A percentile compares a stretch with the other conserved stretches of the same genome.
Conservation (phyloP, 1,139 yeast species). For the Lodderomyces pseudojiufengensis region DNA sequence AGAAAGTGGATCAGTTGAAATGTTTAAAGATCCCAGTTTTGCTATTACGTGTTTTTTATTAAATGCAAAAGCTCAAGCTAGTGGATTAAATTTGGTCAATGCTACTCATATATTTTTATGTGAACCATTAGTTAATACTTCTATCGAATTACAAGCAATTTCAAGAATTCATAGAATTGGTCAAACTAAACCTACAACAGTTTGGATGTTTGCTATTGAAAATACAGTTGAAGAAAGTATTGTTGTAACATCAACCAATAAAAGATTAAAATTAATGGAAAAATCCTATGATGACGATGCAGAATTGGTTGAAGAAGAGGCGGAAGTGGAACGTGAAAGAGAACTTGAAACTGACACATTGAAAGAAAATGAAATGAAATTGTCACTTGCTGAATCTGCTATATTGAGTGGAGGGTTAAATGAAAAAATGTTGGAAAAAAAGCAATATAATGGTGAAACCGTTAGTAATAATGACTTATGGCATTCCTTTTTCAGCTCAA, state of each 20-base stretch:
- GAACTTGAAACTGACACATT: too few species aligned
- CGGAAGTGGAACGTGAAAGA: too few species aligned
- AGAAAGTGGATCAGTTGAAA: slow-evolving; percentile 41
- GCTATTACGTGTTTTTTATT: slow-evolving; percentile 76
- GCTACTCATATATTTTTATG: slow-evolving; percentile 88
- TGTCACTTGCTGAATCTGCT: too few species aligned
- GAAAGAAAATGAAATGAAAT: too few species aligned
- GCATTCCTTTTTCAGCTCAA: slow-evolving; percentile 53
- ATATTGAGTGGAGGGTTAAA: slow-evolving; percentile 9
- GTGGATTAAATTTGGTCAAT: slow-evolving; percentile 85
- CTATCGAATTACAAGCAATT: slow-evolving; percentile 86
- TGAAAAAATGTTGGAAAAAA: slow-evolving; percentile 1
- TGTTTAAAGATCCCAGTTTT: slow-evolving; percentile 57
- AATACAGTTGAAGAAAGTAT: slow-evolving; percentile 91
- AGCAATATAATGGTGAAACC: slow-evolving; percentile 46
- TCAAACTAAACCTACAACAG: slow-evolving; percentile 72
- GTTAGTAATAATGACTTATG: slow-evolving; percentile 56
- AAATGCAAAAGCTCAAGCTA: slow-evolving; percentile 82
- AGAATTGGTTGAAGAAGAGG: too few species aligned
- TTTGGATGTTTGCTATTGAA: slow-evolving; percentile 85
- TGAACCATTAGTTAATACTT: slow-evolving; percentile 88
- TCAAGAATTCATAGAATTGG: slow-evolving; percentile 93
- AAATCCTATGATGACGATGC: slow-evolving; percentile 28
- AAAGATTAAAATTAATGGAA: slow-evolving; percentile 39
- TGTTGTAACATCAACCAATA: slow-evolving; percentile 53